Conservation (phyloP, 495 filamentous ascomycete genomes). For the Oidiodendron maius region DNA sequence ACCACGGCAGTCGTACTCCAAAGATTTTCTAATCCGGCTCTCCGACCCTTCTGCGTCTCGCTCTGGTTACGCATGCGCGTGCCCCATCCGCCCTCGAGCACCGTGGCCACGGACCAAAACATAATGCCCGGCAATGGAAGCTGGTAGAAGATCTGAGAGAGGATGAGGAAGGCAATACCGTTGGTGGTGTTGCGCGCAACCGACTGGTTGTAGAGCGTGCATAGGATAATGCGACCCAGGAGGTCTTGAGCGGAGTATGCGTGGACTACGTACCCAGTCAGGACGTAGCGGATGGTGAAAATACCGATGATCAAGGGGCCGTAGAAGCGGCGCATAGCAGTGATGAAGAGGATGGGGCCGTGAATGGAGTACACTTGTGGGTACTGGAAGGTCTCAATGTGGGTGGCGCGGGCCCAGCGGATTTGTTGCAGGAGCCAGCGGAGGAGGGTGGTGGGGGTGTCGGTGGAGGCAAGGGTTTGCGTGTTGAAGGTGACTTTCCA, state of each 20-base stretch:
- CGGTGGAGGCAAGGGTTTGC: conserved; percentile 28
- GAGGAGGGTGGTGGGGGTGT: conserved; percentile 27
- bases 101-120: conserved; percentile 27
- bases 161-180: conserved; percentile 22
- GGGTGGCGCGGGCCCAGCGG: conserved; percentile 29
- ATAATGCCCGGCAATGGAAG: conserved; percentile 29
- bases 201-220: conserved; percentile 24
- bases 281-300: conserved; percentile 25
- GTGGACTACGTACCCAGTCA: conserved; percentile 24
- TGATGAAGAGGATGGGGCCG: conserved; percentile 29
- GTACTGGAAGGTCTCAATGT: conserved; percentile 32
- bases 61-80: conserved; percentile 25
- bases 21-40: conserved; percentile 6
- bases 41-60: conserved; percentile 4
- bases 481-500: conserved; percentile 31
- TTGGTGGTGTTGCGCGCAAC: conserved; percentile 24
- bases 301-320: conserved; percentile 24
- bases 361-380: conserved; percentile 28
- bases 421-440: conserved; percentile 32
- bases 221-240: conserved; percentile 22
- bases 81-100: conserved; percentile 29
- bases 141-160: conserved; percentile 27
- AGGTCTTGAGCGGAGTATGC: conserved; percentile 27
- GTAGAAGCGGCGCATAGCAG: conserved; percentile 27
- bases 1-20: conserved; percentile 8